Base-by-base conservation (phyloP, 495 filamentous ascomycete species). In the Neurospora sublineolata region DNA sequence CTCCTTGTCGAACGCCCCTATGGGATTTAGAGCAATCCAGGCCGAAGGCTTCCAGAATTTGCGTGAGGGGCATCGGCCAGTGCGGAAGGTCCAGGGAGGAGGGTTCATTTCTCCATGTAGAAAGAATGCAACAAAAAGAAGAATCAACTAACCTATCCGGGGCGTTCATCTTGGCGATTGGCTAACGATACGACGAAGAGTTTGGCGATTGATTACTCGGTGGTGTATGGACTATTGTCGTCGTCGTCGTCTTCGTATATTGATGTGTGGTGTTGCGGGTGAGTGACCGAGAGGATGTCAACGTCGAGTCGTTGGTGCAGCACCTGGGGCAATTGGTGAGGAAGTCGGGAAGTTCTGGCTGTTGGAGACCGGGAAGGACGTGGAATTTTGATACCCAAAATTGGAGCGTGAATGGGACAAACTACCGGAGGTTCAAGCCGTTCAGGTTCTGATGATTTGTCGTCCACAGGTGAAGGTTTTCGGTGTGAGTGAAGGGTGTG, bases 111-210 rank as follows among this genome's bases (percentile, higher is more conserved):
- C n/a, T n/a, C n/a, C 71, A 46, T 44, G 20, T 27, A 23, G 0
- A 69, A 60, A 37, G 60, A 27, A 72, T 44, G 64, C 71, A 68
- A 72, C 14, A 27, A 70, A 38, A 60, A 75, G 38, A 58, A 12
- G 23, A 42, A n/a, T 33, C 16, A 16, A 82, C 86, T 74, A 71
- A 87, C 90, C 90, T 84, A 75, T 92, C 90, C 30, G 90, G 90
- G 3, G 90, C 90, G 79, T 92, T 92, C 90, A 92, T 92, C 27
- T 78, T 86, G 79, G 44, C 23, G 27, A 64, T 18, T 33, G 52
- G 30, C 0, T 64, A 33, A 64, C 5, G 52, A 64, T 64, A 18
- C 1, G 27, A 64, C 46, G 27, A 33, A 64, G 52, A 33, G 12
- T 0, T 11, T 33, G 30, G 0, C 30, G 30, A 33, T 7, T 64